Conservation (phyloP, 164 flowering plant genomes). For the grape (Vitis vinifera) region ASM3070453v1 NC_081806.1:18894001-18894500, state of each 20-base stretch:
- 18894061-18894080: conserved; percentile 59
- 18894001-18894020: conserved; percentile 7
- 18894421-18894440: no score
- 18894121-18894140: conserved; percentile 78
- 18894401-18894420: no score
- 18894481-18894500: no score
- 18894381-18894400: no score
- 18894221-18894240: conserved; percentile 94
- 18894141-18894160: conserved; percentile 84
- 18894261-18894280: conserved; percentile 79
- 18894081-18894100: conserved; percentile 61
- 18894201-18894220: conserved; percentile 75
- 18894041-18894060: conserved; percentile 46
- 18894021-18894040: conserved; percentile 35
- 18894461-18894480: no score
- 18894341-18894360: no score
- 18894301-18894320: not conserved
- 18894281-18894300: conserved; percentile 64
- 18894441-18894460: no score
- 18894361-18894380: no score
- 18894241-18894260: conserved; percentile 89
- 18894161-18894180: conserved; percentile 48
- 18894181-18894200: conserved; percentile 86
- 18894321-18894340: no score
- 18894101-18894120: conserved; percentile 52